Evolutionary conservation across 2,329 filamentous ascomycete species (phyloP).

Genomic region (Fusarium protoensiforme): DNA sequence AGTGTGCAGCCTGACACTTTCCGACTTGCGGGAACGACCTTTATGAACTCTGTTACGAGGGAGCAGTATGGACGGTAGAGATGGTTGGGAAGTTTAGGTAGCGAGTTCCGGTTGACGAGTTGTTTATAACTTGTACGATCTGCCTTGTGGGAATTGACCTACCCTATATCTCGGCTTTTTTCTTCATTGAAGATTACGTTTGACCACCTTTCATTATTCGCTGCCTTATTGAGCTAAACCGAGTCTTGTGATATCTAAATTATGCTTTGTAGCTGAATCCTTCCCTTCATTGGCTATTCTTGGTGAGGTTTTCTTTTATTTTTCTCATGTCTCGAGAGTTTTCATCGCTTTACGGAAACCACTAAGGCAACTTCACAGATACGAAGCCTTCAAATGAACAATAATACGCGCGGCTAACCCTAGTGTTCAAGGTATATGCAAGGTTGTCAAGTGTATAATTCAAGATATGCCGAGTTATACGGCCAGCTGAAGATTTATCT

Average conservation of each 20-base stretch:
- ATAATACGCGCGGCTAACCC: neutral
- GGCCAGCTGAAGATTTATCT: neutral
- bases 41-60: conserved; percentile 30
- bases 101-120: neutral
- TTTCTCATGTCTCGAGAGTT: neutral
- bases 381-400: accelerated
- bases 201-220: neutral
- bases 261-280: neutral
- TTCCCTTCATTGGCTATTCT: neutral
- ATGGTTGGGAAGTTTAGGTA: too few relatives aligned
- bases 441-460: neutral
- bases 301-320: neutral
- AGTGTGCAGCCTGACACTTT: conserved; percentile 33
- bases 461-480: neutral
- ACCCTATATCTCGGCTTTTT: neutral
- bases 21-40: conserved; percentile 29
- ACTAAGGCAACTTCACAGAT: neutral
- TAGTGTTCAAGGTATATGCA: neutral
- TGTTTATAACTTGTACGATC: neutral
- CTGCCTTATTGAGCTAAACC: too few relatives aligned
- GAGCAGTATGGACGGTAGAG: conserved; percentile 30
- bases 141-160: neutral
- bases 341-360: too few relatives aligned
- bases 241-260: neutral
- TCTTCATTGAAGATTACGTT: too few relatives aligned